Evolutionary conservation across 2,329 filamentous ascomycete genomes (phyloP), one percentile per base, ranked within the genome.

Genomic region (Hypomyces rosellus): DNA sequence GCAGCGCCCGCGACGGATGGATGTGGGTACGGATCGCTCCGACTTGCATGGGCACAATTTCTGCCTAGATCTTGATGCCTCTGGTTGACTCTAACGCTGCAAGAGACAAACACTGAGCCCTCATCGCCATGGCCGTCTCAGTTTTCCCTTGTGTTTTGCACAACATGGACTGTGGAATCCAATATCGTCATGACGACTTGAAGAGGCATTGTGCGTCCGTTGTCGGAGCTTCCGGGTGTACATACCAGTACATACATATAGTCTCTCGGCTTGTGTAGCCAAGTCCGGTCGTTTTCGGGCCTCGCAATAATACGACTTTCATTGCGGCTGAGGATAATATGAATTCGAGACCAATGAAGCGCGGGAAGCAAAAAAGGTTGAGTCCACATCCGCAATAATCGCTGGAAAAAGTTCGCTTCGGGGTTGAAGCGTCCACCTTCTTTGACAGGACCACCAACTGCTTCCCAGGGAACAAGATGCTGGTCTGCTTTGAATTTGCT

Each of bases 21-120:
- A 38, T 33, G 50, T 52, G 50, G 50, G 50, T 52, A 52, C 50
- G 50, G 50, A 52, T 52, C 50, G 50, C 50, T 52, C 50, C 50
- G 46, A 49, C 46, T 40, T 50, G 50, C 50, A 52, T 49, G 47
- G 18, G 22, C 37, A 50, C 41, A 39, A 45, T 34, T 33, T 43
- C 25, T 30, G 25, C 25, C 25, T 30, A 11, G 25, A 30, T 30
- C 25, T 30, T 30, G 25, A 30, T 30, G 25, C 25, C 25, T 30
- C 4, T 30, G 25, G 25, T 30, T 30, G 25, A 30, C 25, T 30
- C 25, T 30, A 8, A 30, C 9, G 25, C 25, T 30, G 25, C 25
- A 30, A 30, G 25, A 30, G 25, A 30, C 25, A 30, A 30, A 4
- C 25, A 30, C 25, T 30, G 25, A 11, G 25, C 9, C 25, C 6